Evolutionary conservation across 257 asterid genomes (phyloP).

Genomic region (Nicotiana noctiflora): DNA sequence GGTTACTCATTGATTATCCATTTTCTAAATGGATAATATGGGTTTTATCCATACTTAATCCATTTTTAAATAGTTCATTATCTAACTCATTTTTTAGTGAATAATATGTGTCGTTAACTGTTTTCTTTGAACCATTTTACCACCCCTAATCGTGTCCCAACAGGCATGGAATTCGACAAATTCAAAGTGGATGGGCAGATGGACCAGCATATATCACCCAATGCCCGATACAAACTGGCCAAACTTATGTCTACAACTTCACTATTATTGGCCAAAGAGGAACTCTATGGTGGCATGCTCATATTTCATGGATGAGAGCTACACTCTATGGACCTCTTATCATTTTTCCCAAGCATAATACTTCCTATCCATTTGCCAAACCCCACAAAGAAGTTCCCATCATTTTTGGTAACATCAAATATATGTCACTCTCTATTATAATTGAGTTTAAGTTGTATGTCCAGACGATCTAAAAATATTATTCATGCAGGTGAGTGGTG

Average conservation of each 20-base stretch:
- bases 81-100: too few relatives aligned
- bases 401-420: slow-evolving; percentile 39
- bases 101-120: too few relatives aligned
- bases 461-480: too few relatives aligned
- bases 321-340: slow-evolving; percentile 52
- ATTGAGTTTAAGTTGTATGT: too few relatives aligned
- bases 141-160: too few relatives aligned
- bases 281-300: slow-evolving; percentile 67
- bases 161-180: slow-evolving; percentile 69
- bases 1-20: too few relatives aligned
- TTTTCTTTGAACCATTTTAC: too few relatives aligned
- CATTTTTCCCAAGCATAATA: slow-evolving; percentile 35
- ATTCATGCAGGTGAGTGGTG: slow-evolving; percentile 55
- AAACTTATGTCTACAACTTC: slow-evolving; percentile 53
- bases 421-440: background rate
- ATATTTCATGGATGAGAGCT: slow-evolving; percentile 58
- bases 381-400: slow-evolving; percentile 52
- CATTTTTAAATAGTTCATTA: too few relatives aligned
- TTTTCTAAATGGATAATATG: too few relatives aligned
- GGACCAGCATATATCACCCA: slow-evolving; percentile 63
- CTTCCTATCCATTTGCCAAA: slow-evolving; percentile 51
- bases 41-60: too few relatives aligned
- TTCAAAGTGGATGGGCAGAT: slow-evolving; percentile 61
- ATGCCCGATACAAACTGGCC: slow-evolving; percentile 60
- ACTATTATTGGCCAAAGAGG: slow-evolving; percentile 62